Percentiles rank a stretch among this genome's conserved stretches.
phyloP scores from a whole-genome alignment of 768 basidiomycete species.

The Suillus lakei region DNA sequence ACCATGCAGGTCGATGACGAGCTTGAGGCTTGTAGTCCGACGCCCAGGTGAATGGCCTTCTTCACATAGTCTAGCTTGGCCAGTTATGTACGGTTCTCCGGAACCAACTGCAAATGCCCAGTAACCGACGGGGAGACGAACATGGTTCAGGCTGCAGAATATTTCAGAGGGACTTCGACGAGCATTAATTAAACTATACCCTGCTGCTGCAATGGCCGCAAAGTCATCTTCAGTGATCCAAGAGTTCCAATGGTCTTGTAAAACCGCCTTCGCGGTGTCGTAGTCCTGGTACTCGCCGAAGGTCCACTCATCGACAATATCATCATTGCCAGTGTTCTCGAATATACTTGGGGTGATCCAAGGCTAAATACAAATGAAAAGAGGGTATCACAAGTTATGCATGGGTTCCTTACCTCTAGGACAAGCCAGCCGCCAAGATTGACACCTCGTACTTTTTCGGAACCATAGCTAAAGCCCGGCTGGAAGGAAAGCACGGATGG shows the following conservation, averaged over 20 bases:
- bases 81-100: constrained; percentile 45
- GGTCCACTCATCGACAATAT: constrained; percentile 48
- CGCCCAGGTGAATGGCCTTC: constrained; percentile 49
- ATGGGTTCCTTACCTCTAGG: constrained; percentile 21
- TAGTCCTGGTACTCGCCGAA: constrained; percentile 56
- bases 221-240: constrained; percentile 74
- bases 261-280: constrained; percentile 48
- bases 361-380: constrained; percentile 42
- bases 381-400: constrained; percentile 30
- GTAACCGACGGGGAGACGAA: constrained; percentile 66
- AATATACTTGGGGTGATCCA: constrained; percentile 84
- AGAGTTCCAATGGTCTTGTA: constrained; percentile 77
- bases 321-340: constrained; percentile 59
- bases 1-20: constrained; percentile 59
- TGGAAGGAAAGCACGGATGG: constrained; percentile 13
- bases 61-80: constrained; percentile 52
- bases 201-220: constrained; percentile 51
- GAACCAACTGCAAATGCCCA: constrained; percentile 47
- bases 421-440: constrained; percentile 42
- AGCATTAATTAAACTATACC: constrained; percentile 1
- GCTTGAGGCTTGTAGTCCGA: constrained; percentile 46
- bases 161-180: constrained; percentile 13
- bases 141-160: constrained; percentile 60
- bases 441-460: constrained; percentile 35
- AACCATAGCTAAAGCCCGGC: constrained; percentile 33